Evolutionary conservation across 345 rosid species (phyloP).

Genomic region (Garcia nutans): DNA sequence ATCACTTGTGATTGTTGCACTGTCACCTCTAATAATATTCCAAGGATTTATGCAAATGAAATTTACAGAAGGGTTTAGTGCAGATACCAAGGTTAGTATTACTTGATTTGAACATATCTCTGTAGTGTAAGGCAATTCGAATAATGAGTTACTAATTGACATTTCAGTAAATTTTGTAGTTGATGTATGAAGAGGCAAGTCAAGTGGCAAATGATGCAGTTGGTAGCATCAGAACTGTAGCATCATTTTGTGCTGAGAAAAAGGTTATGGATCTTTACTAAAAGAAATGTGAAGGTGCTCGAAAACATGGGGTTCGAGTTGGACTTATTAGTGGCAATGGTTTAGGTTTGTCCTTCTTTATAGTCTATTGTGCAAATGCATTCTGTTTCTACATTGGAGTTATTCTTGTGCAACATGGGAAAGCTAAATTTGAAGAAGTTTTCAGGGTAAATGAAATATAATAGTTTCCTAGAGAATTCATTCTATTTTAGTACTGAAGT

Average conservation of each 20-base stretch:
- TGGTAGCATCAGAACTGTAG: constrained; percentile 55
- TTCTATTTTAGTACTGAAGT: background rate
- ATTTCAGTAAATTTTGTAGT: constrained; percentile 26
- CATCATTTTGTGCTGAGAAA: constrained; percentile 62
- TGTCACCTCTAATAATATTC: constrained; percentile 43
- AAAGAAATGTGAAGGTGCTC: constrained; percentile 50
- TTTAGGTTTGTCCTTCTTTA: constrained; percentile 51
- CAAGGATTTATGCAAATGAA: constrained; percentile 45
- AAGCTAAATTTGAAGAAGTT: constrained; percentile 61
- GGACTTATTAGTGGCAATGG: constrained; percentile 55
- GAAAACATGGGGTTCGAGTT: constrained; percentile 42
- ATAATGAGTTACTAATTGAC: background rate
- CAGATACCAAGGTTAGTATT: constrained; percentile 38
- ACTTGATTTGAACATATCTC: too few relatives aligned
- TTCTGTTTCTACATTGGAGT: constrained; percentile 58
- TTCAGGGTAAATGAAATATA: constrained; percentile 15
- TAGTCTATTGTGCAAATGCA: constrained; percentile 44
- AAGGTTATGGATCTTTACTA: constrained; percentile 55
- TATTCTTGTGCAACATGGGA: constrained; percentile 46
- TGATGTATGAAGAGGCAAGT: constrained; percentile 69
- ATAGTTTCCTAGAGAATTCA: too few relatives aligned
- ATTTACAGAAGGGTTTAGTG: constrained; percentile 57
- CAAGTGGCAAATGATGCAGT: constrained; percentile 69
- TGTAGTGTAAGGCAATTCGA: too few relatives aligned
- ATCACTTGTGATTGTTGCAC: constrained; percentile 41